A percentile compares a stretch with the other conserved stretches of the same genome.
Conservation (phyloP, 108 stramenopile genomes). For the Nitzschia sp. region DNA sequence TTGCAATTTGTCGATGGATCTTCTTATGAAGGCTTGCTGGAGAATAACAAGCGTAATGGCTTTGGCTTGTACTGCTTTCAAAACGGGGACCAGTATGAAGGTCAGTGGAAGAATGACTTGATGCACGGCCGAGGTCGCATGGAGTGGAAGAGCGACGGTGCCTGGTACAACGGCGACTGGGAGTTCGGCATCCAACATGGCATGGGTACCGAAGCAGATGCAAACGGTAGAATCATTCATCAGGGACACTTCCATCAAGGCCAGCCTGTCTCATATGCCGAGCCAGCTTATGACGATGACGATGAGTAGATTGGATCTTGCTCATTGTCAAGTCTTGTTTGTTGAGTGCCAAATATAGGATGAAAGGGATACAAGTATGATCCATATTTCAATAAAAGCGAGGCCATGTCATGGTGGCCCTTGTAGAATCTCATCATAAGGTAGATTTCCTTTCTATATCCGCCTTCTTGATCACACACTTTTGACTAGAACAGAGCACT, state of each 20-base stretch:
- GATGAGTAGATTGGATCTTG: not conserved
- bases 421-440: no score
- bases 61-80: slow-evolving; percentile 17
- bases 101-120: slow-evolving; percentile 21
- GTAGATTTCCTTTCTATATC: no score
- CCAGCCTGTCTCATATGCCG: slow-evolving; percentile 1
- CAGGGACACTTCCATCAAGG: slow-evolving; percentile 14
- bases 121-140: slow-evolving; percentile 26
- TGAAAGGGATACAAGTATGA: no score
- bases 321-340: no score
- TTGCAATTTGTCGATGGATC: slow-evolving; percentile 23
- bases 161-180: slow-evolving; percentile 28
- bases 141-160: slow-evolving; percentile 1
- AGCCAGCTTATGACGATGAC: not conserved
- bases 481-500: slow-evolving; percentile 24
- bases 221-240: slow-evolving; percentile 15
- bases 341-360: no score
- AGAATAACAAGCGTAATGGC: slow-evolving; percentile 24
- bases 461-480: no score
- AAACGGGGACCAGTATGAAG: slow-evolving; percentile 17
- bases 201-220: slow-evolving; percentile 1
- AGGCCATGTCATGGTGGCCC: no score
- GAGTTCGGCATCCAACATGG: slow-evolving; percentile 17
- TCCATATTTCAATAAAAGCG: no score
- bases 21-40: slow-evolving; percentile 28